Evolutionary conservation across 371 early-diverging fungal genomes (phyloP), one percentile per base, ranked within the genome.

Genomic region (Batkoa obscura): DNA sequence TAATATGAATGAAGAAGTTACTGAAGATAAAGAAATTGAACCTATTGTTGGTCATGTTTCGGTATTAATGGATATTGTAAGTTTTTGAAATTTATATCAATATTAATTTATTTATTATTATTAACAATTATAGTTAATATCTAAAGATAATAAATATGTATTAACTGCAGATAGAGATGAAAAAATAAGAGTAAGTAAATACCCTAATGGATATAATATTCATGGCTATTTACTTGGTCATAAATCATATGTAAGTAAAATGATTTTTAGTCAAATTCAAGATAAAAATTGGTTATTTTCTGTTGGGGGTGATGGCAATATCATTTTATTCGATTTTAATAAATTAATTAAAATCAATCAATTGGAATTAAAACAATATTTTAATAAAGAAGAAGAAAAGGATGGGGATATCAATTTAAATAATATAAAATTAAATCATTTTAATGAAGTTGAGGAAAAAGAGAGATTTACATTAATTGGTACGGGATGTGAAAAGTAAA

Each of bases 91-190:
- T 8, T 31, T 12, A 37, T 12, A 38, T 12, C 10, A 1, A 41
- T 23, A 23, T 23, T 23, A 23, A 23, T 23, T 50, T 51, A 41
- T 17, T 17, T 17, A 30, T 34, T 15, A 5, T 5, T 34, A 23
- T 38, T 30, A 43, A 13, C 8, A 42, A 46, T 5, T 55, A 3
- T 62, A 76, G 77, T 60, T 65, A 1, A 62, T 80, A 48, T 69
- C 74, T 43, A 50, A 67, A 2, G 72, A 76, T 57, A 74, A 80
- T 60, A 78, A 74, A 60, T 79, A 70, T 43, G 63, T 94, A 17
- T 66, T 94, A 47, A 88, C 95, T 5, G 78, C 87, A 57, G 97
- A 97, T 68, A 86, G 97, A 42, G 97, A 97, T 69, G 94, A 95
- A 58, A 92, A 97, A 64, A 80, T 97, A 57, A 80, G 97, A 23